Evolutionary conservation across 257 asterid species (phyloP).

Genomic region (Solanum boliviense): DNA sequence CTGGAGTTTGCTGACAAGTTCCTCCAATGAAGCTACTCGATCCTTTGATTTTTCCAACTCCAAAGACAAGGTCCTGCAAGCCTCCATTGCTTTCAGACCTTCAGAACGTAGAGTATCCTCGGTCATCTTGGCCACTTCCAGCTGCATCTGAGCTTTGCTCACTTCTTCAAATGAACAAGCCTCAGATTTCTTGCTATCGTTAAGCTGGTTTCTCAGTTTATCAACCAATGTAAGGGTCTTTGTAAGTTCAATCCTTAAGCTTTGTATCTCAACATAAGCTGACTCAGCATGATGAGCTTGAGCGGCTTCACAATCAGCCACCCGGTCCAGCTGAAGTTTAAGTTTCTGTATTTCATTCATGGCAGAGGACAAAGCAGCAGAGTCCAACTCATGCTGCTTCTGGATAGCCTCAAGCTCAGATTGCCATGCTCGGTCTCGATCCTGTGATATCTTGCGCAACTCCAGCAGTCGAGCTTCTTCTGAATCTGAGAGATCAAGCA

Average conservation of each 20-base stretch:
- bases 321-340: constrained; percentile 44
- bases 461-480: constrained; percentile 78
- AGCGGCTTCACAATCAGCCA: constrained; percentile 52
- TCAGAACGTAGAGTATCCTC: constrained; percentile 43
- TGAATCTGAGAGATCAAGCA: constrained; percentile 52
- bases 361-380: constrained; percentile 59
- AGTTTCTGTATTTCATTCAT: constrained; percentile 70
- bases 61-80: constrained; percentile 24
- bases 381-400: constrained; percentile 73
- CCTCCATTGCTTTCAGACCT: constrained; percentile 30
- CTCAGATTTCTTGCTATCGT: constrained; percentile 52
- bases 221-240: constrained; percentile 50
- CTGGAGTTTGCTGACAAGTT: constrained; percentile 35
- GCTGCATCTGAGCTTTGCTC: constrained; percentile 37
- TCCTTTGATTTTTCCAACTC: constrained; percentile 59
- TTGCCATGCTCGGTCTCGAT: constrained; percentile 73
- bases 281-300: constrained; percentile 66
- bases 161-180: constrained; percentile 46
- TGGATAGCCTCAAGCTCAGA: constrained; percentile 71
- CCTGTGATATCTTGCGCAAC: constrained; percentile 70
- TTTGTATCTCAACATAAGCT: constrained; percentile 47
- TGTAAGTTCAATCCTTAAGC: constrained; percentile 52
- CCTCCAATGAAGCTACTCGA: constrained; percentile 40
- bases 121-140: constrained; percentile 40
- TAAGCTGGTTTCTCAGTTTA: constrained; percentile 46